These are phyloP conservation scores for Talaromyces liani DNA, from an alignment of 495 filamentous ascomycete genomes.

Conservation along the genomic window DNA sequence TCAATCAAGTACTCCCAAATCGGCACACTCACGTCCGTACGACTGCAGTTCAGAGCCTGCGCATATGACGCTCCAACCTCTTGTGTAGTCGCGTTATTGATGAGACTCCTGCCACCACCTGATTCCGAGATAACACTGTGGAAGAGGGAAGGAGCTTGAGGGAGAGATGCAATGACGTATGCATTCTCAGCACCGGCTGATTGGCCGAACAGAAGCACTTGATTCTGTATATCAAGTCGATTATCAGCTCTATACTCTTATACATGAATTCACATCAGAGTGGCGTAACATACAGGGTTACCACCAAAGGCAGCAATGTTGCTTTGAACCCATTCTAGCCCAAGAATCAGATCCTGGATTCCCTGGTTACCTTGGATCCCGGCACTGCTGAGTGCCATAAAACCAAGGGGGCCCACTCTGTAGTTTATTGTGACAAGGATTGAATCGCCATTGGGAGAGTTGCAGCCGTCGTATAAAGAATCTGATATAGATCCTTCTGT, in stretches of 20 bases:
- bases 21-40: slow-evolving; percentile 16
- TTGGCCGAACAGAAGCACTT: slow-evolving; percentile 33
- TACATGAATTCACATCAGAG: background rate
- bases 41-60: slow-evolving; percentile 18
- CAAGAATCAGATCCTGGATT: slow-evolving; percentile 21
- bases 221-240: slow-evolving; percentile 13
- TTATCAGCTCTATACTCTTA: slow-evolving; percentile 1
- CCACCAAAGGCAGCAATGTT: slow-evolving; percentile 27
- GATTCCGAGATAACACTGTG: slow-evolving; percentile 29
- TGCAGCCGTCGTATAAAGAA: slow-evolving; percentile 33
- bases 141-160: slow-evolving; percentile 24
- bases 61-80: slow-evolving; percentile 18
- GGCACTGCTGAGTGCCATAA: slow-evolving; percentile 19
- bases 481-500: slow-evolving; percentile 18
- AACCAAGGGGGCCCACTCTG: slow-evolving; percentile 26
- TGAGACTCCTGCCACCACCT: slow-evolving; percentile 19
- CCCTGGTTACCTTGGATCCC: slow-evolving; percentile 22
- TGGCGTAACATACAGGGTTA: slow-evolving; percentile 16
- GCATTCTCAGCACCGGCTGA: slow-evolving; percentile 29
- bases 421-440: slow-evolving; percentile 37
- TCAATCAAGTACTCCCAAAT: background rate
- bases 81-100: slow-evolving; percentile 9
- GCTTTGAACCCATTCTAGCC: slow-evolving; percentile 22
- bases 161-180: slow-evolving; percentile 25
- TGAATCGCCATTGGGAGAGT: slow-evolving; percentile 22